A percentile compares a stretch with the other conserved stretches of the same genome.
Conservation (phyloP, 768 basidiomycete genomes). For the Leccinum broughii region DNA sequence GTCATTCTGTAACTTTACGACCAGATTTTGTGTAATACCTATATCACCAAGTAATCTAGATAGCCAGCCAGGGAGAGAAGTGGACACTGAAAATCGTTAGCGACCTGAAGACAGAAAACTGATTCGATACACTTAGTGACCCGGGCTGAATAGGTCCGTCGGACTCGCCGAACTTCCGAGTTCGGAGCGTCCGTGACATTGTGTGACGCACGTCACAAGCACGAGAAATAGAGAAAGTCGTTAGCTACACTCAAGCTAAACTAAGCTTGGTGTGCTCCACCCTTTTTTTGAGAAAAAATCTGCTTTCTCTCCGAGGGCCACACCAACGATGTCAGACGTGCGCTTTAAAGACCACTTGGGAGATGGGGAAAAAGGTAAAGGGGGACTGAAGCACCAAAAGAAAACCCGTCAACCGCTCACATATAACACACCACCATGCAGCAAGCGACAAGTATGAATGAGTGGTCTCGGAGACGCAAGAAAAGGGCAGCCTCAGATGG, state of each 20-base stretch:
- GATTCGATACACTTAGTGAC: too few species aligned
- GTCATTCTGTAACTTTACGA: too few species aligned
- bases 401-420: neutral
- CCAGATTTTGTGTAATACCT: too few species aligned
- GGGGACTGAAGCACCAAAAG: conserved; percentile 22
- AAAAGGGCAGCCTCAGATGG: conserved; percentile 71
- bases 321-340: conserved; percentile 61
- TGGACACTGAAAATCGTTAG: too few species aligned
- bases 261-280: neutral
- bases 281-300: too few species aligned
- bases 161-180: too few species aligned
- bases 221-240: neutral
- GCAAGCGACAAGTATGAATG: conserved; percentile 91
- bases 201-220: neutral
- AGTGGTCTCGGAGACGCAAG: conserved; percentile 61
- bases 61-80: too few species aligned
- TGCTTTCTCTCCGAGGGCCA: neutral
- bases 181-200: too few species aligned
- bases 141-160: too few species aligned
- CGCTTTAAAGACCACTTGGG: conserved; percentile 84
- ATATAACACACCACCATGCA: conserved; percentile 18
- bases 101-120: too few species aligned
- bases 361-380: conserved; percentile 41
- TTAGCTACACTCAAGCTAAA: neutral
- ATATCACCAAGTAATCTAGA: too few species aligned